Evolutionary conservation across 116 monocot species (phyloP), one percentile per base, ranked within the genome.

Genomic region (Posidonia oceanica): DNA sequence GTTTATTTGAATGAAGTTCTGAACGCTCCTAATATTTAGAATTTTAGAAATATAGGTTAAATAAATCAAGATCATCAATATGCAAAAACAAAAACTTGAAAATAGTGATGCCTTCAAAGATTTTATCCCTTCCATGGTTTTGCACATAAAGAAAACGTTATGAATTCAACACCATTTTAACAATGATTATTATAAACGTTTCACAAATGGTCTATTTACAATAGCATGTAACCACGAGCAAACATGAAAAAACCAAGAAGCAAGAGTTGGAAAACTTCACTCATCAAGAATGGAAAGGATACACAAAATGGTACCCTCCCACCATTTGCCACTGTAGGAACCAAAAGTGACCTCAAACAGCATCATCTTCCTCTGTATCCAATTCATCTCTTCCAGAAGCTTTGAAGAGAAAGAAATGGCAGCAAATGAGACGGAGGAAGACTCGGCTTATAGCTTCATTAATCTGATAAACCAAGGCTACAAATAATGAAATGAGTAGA

Each of bases 311-410:
- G 3, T 61, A 17, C 59, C 15, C 59, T 59, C 59, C 59, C 59
- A 59, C 20, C 12, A 59, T 3, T 59, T 7, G n/a, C 61, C 29
- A 14, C 61, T 61, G 61, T 36, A 61, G 5, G 36, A 4, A 15
- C 29, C 61, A 20, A 61, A 61, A 21, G 29, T 36, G 29, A 61
- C 61, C 20, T 61, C 61, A 36, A 61, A 59, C 59, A 59, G n/a
- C 61, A 61, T 29, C 4, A 61, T 36, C 61, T 29, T 61, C 0
- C 61, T 20, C 8, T 18, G 14, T 4, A 61, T 20, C 61, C 61
- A 61, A 36, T 61, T 61, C 61, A 61, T 61, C 4, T 13, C 21
- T 57, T 7, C 3, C 15, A 57, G 18, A 57, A 57, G 57, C 57
- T 16, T 57, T 54, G 54, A 57, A 57, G 17, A 57, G 57, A 57